Evolutionary conservation across 1,284 basidiomycete genomes (phyloP).

Genomic region (Leccinum pachyderme): DNA sequence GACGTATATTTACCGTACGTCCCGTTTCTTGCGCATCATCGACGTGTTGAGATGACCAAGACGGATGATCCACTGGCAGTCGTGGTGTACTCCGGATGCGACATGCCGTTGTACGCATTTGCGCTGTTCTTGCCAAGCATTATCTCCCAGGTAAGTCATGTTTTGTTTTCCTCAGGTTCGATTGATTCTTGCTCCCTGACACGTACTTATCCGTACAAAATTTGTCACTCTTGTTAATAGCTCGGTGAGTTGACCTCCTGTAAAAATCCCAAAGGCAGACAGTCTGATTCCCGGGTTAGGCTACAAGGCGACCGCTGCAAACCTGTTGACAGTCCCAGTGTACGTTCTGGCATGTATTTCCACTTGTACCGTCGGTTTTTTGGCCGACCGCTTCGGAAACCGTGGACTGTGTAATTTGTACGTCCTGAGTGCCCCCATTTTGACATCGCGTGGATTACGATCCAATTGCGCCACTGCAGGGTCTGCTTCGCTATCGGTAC

Average conservation of each 20-base stretch:
- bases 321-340: constrained; percentile 69
- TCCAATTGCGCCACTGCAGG: constrained; percentile 18
- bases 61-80: constrained; percentile 35
- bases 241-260: constrained; percentile 42
- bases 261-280: not conserved
- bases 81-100: constrained; percentile 54
- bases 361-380: constrained; percentile 62
- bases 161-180: constrained; percentile 2
- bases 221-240: constrained; percentile 23
- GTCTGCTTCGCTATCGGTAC: constrained; percentile 40
- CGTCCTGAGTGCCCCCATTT: constrained; percentile 22
- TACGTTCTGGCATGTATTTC: constrained; percentile 64
- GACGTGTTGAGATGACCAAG: not conserved
- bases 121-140: constrained; percentile 71
- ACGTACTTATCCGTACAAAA: not conserved
- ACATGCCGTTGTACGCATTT: constrained; percentile 72
- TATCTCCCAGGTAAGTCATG: constrained; percentile 52
- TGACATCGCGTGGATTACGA: not conserved
- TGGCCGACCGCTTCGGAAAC: constrained; percentile 58
- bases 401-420: constrained; percentile 65
- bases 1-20: constrained; percentile 64
- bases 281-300: constrained; percentile 36
- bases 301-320: constrained; percentile 68
- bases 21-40: not conserved
- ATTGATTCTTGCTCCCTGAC: not conserved